Conservation (phyloP, 345 rosid species). For the Nasturtium officinale region DNA sequence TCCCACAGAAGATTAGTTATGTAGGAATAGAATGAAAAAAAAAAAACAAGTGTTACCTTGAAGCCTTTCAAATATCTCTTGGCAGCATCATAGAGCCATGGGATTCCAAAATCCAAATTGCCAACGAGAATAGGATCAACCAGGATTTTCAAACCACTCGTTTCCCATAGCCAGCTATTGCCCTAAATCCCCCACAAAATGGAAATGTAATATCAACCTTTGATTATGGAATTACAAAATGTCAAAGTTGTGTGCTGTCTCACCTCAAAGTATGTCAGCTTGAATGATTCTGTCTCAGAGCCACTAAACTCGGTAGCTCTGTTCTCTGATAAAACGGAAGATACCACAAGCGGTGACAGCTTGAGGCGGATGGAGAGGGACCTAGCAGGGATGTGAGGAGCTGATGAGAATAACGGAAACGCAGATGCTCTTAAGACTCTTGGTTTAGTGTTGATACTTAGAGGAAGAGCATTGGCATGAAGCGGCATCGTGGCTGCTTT, state of each 20-base stretch:
- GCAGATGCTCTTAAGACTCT: conserved; percentile 5
- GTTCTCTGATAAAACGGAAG: conserved; percentile 71
- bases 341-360: conserved; percentile 44
- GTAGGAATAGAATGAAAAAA: neutral
- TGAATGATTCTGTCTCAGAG: conserved; percentile 55
- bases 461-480: conserved; percentile 31
- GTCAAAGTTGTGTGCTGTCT: neutral
- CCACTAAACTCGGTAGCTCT: conserved; percentile 54
- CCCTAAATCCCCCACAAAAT: conserved; percentile 59
- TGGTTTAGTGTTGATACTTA: conserved; percentile 37
- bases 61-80: conserved; percentile 70
- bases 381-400: conserved; percentile 27
- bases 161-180: conserved; percentile 92
- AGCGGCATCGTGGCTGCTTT: conserved; percentile 27
- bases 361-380: conserved; percentile 38
- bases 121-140: conserved; percentile 91
- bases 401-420: conserved; percentile 35
- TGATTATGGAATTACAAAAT: neutral
- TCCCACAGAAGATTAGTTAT: neutral
- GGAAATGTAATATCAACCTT: neutral
- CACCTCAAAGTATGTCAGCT: conserved; percentile 88
- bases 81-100: conserved; percentile 88
- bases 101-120: conserved; percentile 92
- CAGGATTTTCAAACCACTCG: conserved; percentile 62
- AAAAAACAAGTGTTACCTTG: conserved; percentile 51